phyloP scores from a whole-genome alignment of 2,329 filamentous ascomycete species.

The Lecanicillium sp. region DNA sequence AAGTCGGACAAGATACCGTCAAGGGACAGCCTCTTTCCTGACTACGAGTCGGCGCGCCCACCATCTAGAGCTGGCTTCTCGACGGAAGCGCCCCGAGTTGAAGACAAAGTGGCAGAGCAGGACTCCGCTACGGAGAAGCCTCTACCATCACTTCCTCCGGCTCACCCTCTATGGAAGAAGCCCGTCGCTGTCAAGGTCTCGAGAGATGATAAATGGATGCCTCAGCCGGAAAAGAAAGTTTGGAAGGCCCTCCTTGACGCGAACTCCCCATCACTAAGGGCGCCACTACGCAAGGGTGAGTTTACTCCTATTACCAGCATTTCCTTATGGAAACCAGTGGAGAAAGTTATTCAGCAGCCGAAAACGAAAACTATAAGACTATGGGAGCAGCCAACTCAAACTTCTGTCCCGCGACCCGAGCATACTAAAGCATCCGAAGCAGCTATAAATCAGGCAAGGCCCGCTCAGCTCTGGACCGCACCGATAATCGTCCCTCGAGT shows the following conservation, averaged over 20 bases:
- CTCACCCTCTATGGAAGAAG: constrained; percentile 6
- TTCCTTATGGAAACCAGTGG: constrained; percentile 3
- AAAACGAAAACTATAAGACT: background rate
- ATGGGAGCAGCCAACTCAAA: background rate
- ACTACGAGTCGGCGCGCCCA: constrained; percentile 15
- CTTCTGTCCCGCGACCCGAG: background rate
- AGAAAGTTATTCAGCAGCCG: background rate
- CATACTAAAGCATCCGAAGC: background rate
- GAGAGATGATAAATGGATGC: constrained; percentile 16
- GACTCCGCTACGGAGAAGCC: constrained; percentile 14
- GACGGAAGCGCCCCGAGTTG: background rate
- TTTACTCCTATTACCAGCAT: constrained; percentile 5
- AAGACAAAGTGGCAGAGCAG: constrained; percentile 17
- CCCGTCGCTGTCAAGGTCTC: background rate
- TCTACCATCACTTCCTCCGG: background rate
- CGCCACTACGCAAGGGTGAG: constrained; percentile 7
- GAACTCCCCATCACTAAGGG: constrained; percentile 5
- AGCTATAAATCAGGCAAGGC: constrained; percentile 1
- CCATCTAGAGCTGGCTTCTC: constrained; percentile 20
- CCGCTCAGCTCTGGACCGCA: constrained; percentile 4
- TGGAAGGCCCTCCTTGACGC: constrained; percentile 24
- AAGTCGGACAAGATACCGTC: constrained; percentile 44
- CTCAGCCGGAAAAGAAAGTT: constrained; percentile 26
- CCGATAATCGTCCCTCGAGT: background rate
- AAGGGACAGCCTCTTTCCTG: constrained; percentile 40